A percentile compares a stretch with the other conserved stretches of the same genome.
Evolutionary conservation across 2,329 filamentous ascomycete genomes (phyloP).

Genomic region (Waltergamsia citrina): DNA sequence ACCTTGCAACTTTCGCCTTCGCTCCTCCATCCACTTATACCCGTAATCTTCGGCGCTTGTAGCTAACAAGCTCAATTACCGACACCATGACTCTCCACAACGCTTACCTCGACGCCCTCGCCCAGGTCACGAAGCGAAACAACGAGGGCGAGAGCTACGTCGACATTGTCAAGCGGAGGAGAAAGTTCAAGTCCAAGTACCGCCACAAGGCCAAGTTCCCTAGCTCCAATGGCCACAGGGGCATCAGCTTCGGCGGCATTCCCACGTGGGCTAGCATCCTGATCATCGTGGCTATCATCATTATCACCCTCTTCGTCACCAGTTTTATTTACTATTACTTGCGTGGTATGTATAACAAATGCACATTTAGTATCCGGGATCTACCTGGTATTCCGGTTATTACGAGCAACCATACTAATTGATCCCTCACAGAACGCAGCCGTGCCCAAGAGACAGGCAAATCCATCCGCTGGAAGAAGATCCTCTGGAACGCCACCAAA

Average conservation of each 20-base stretch:
- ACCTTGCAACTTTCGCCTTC: too few relatives aligned
- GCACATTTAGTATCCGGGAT: too few relatives aligned
- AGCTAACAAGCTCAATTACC: too few relatives aligned
- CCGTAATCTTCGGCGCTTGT: too few relatives aligned
- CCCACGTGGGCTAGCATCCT: background rate
- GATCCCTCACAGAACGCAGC: background rate
- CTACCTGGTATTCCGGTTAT: too few relatives aligned
- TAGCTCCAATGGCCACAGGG: background rate
- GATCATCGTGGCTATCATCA: background rate
- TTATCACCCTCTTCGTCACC: background rate
- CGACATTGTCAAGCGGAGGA: too few relatives aligned
- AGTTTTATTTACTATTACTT: background rate
- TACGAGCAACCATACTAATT: background rate
- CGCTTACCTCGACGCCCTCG: too few relatives aligned
- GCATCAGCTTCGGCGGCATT: background rate
- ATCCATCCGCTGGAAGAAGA: slow-evolving; percentile 7
- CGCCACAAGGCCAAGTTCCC: slow-evolving; percentile 6
- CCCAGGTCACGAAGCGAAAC: too few relatives aligned
- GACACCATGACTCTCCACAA: too few relatives aligned
- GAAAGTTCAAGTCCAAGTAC: slow-evolving; percentile 15
- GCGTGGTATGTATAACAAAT: background rate
- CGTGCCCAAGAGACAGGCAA: slow-evolving; percentile 5
- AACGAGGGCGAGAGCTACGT: too few relatives aligned
- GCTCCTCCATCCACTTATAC: too few relatives aligned
- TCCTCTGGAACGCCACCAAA: slow-evolving; percentile 8